phyloP scores from a whole-genome alignment of 2,329 filamentous ascomycete species.

The Fusarium sp. region DNA sequence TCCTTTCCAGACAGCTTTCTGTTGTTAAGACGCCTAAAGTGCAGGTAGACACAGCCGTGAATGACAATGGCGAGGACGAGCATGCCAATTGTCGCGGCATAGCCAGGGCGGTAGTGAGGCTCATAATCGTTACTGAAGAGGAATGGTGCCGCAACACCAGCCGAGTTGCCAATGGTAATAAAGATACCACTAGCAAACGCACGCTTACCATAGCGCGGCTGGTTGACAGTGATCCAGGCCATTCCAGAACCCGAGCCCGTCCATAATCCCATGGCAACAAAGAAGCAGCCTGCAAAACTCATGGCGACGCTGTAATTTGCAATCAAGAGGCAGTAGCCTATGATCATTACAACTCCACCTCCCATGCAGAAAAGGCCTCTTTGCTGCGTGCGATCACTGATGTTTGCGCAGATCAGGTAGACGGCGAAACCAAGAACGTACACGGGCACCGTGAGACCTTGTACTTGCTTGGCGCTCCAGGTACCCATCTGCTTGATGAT shows the following conservation, averaged over 20 bases:
- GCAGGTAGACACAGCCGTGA: not conserved
- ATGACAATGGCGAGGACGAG: conserved; percentile 5
- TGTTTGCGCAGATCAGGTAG: conserved; percentile 6
- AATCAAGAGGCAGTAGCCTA: conserved; percentile 7
- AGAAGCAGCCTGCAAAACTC: conserved; percentile 11
- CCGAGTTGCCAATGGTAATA: conserved; percentile 10
- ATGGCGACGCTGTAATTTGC: not conserved
- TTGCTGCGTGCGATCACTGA: conserved; percentile 12
- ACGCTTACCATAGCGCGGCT: conserved; percentile 9
- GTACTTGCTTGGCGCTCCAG: conserved; percentile 7
- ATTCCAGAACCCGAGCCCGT: conserved; percentile 7
- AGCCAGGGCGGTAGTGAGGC: conserved; percentile 3
- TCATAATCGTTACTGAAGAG: conserved; percentile 4
- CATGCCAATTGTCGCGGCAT: conserved; percentile 4
- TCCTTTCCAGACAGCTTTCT: conserved; percentile 7
- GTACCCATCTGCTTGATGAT: conserved; percentile 10
- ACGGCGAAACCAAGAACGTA: conserved; percentile 5
- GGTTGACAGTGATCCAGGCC: conserved; percentile 11
- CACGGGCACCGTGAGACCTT: conserved; percentile 6
- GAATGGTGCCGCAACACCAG: conserved; percentile 4
- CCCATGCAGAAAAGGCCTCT: conserved; percentile 9
- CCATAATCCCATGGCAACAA: conserved; percentile 8
- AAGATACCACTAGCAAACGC: conserved; percentile 11
- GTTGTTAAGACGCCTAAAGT: conserved; percentile 3
- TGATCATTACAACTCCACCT: not conserved